Base-by-base conservation (phyloP, 768 basidiomycete genomes). In the Tylopilus intermedius region DNA sequence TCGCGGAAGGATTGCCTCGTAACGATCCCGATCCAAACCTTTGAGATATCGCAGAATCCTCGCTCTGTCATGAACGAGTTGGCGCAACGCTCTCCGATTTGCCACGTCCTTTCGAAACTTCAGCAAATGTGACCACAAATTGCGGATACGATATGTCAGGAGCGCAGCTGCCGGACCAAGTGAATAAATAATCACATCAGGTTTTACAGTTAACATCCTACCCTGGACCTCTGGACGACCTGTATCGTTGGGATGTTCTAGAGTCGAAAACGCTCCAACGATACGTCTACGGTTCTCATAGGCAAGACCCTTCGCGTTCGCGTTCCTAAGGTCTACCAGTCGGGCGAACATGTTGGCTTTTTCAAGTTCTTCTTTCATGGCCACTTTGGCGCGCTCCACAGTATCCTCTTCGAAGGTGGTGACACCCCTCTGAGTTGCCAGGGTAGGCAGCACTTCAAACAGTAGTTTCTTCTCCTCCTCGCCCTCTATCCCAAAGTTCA, bases 151-250 rank as follows among this genome's bases (percentile, higher is more conserved):
- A 62, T 86, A 79, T 1, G 95, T 98, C 52, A 94, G 66, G 26
- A 97, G 72, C 1, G 95, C 95, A 53, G 86, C 95, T 97, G 60
- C 3, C 15, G 41, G 44, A 51, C 21, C 24, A 39, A 29, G 51
- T 40, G 45, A 13, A 47, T 49, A 21, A 51, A 49, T 15, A 24
- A 10, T 41, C 8, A 8, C n/a, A 41, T 49, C 26, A 13, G 26
- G 50, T 49, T 49, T 26, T 15, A 39, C 35, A 48, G 3, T 39
- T 33, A 8, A 47, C 8, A 45, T 27, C 46, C 21, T 64, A 92
- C 94, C 92, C 79, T 96, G 94, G 0, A 96, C 94, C 63, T 93
- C 91, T 2, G 90, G 78, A 39, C 88, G 76, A 39, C 94, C 94
- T 0, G 93, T 76, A 67, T 94, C 89, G 53, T 78, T 81, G 22